Conservation (phyloP, 2,329 filamentous ascomycete species). For the Alternaria brassicicola region DNA sequence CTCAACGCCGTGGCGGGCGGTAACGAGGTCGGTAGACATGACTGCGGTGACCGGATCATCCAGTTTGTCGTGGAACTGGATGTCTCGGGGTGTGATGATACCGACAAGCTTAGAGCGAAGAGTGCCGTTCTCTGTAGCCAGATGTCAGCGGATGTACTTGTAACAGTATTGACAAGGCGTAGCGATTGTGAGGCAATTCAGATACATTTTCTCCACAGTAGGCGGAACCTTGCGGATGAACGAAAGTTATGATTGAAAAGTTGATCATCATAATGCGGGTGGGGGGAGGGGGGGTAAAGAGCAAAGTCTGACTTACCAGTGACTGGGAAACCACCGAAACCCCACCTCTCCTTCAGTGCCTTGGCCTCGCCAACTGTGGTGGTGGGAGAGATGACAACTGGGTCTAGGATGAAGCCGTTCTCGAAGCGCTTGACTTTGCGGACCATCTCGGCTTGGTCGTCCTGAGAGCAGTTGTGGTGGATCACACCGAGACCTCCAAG, state of each 20-base stretch:
- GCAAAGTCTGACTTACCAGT: slow-evolving; percentile 73
- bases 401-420: slow-evolving; percentile 98
- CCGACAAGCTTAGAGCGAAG: slow-evolving; percentile 95
- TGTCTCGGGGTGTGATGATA: slow-evolving; percentile 97
- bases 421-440: slow-evolving; percentile 99
- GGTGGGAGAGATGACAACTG: slow-evolving; percentile 84
- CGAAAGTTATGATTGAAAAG: slow-evolving; percentile 91
- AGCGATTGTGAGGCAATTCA: slow-evolving; percentile 47
- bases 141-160: slow-evolving; percentile 31
- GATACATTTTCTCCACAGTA: slow-evolving; percentile 76
- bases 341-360: slow-evolving; percentile 95
- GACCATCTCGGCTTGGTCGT: slow-evolving; percentile 98
- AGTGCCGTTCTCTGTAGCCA: slow-evolving; percentile 76
- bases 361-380: slow-evolving; percentile 92
- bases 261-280: slow-evolving; percentile 73
- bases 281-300: slow-evolving; percentile 11
- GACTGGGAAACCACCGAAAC: slow-evolving; percentile 97
- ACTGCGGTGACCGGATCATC: slow-evolving; percentile 79
- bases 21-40: slow-evolving; percentile 95
- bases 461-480: slow-evolving; percentile 99
- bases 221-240: slow-evolving; percentile 96
- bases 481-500: slow-evolving; percentile 92
- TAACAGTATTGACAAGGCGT: slow-evolving; percentile 1
- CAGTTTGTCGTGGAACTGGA: slow-evolving; percentile 87
- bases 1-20: slow-evolving; percentile 80